These are phyloP conservation scores for Stephania japonica DNA, from an alignment of 164 flowering plant species.

Conservation along the genomic window DNA sequence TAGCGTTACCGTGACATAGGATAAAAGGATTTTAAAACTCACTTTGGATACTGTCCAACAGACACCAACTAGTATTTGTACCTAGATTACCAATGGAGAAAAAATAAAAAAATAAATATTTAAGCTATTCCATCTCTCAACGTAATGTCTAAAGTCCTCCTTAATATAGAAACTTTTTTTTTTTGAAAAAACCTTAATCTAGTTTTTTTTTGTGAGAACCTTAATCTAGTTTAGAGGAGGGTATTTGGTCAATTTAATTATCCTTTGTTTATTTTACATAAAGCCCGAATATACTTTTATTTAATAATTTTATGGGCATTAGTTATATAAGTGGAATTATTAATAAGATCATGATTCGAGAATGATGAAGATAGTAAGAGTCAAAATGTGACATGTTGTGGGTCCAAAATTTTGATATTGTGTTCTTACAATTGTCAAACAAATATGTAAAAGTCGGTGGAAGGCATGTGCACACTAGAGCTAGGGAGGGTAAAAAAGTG, in stretches of 20 bases:
- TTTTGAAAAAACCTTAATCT: too few species aligned
- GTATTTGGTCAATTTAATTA: too few species aligned
- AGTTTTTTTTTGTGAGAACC: too few species aligned
- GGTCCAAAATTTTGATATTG: not conserved
- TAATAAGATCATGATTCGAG: not conserved
- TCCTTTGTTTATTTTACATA: not conserved
- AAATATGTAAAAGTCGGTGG: not conserved
- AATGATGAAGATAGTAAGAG: not conserved
- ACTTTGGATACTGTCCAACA: too few species aligned
- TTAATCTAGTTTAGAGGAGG: too few species aligned
- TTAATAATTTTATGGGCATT: not conserved
- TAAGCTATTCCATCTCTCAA: too few species aligned
- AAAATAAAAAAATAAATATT: too few species aligned
- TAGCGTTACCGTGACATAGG: not conserved
- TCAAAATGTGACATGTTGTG: not conserved
- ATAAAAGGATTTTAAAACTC: too few species aligned
- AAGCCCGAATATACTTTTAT: not conserved
- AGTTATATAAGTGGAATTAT: not conserved
- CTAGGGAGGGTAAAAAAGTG: not conserved
- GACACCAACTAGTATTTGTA: too few species aligned
- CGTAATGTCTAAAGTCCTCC: too few species aligned
- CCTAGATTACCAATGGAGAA: too few species aligned
- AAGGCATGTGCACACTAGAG: not conserved
- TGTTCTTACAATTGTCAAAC: not conserved
- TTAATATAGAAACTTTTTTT: too few species aligned